phyloP scores from a whole-genome alignment of 1,284 basidiomycete species.

The Apiotrichum sp. region DNA sequence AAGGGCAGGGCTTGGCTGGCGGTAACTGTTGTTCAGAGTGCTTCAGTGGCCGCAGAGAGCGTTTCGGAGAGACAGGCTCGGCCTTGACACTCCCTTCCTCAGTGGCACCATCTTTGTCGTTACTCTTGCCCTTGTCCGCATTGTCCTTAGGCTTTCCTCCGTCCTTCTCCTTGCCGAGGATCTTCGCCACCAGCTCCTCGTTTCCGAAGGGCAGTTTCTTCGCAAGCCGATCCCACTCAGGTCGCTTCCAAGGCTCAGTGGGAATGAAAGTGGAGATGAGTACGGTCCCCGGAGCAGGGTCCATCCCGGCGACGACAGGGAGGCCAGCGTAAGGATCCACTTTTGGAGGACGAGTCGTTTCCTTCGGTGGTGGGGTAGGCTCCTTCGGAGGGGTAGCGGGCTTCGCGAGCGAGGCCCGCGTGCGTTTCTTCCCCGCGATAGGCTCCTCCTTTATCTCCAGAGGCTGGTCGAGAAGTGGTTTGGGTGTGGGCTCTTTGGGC shows the following conservation, averaged over 20 bases:
- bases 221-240: slow-evolving; percentile 28
- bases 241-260: slow-evolving; percentile 22
- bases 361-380: slow-evolving; percentile 7
- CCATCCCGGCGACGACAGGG: slow-evolving; percentile 24
- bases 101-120: neutral
- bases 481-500: no score
- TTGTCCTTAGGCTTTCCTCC: neutral
- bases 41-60: slow-evolving; percentile 1
- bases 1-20: neutral
- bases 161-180: neutral
- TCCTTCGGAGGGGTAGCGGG: slow-evolving; percentile 2
- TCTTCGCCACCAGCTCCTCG: slow-evolving; percentile 19
- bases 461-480: neutral
- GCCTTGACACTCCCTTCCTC: neutral
- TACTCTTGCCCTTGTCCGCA: no score
- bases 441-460: neutral
- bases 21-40: neutral
- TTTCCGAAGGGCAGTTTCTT: slow-evolving; percentile 34
- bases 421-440: slow-evolving; percentile 12
- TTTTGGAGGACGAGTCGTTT: slow-evolving; percentile 7
- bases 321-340: slow-evolving; percentile 13
- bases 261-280: slow-evolving; percentile 34
- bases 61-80: slow-evolving; percentile 4
- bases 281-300: slow-evolving; percentile 30
- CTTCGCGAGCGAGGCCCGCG: slow-evolving; percentile 14